These are phyloP conservation scores for Fusarium goolgardi DNA, from an alignment of 2,329 filamentous ascomycete genomes.

Conservation along the genomic window DNA sequence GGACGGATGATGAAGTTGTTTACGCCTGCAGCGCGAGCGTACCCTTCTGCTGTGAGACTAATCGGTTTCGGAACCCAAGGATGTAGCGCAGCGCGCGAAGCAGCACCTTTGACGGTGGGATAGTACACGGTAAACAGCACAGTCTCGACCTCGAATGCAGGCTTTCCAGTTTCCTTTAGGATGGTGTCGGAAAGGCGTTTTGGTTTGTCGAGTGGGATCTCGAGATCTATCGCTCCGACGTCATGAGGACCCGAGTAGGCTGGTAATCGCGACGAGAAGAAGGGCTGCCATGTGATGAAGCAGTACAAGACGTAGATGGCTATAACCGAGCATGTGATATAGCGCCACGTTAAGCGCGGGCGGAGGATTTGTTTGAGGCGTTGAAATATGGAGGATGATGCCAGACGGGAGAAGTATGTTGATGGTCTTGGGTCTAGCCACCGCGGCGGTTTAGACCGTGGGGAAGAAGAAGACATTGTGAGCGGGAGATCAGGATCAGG, in stretches of 20 bases:
- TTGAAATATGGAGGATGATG: slow-evolving; percentile 22
- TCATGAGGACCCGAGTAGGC: slow-evolving; percentile 57
- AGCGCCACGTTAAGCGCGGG: slow-evolving; percentile 52
- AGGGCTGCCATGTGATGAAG: slow-evolving; percentile 54
- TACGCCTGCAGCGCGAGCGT: slow-evolving; percentile 58
- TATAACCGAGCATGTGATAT: slow-evolving; percentile 47
- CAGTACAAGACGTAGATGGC: slow-evolving; percentile 55
- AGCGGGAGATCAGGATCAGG: slow-evolving; percentile 39
- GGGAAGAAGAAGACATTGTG: slow-evolving; percentile 15
- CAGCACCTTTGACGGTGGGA: slow-evolving; percentile 51
- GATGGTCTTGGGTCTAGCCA: slow-evolving; percentile 40
- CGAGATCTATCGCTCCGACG: slow-evolving; percentile 62
- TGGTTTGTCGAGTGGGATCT: slow-evolving; percentile 55
- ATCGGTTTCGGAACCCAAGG: slow-evolving; percentile 60
- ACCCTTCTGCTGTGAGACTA: slow-evolving; percentile 58
- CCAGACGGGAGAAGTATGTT: slow-evolving; percentile 21
- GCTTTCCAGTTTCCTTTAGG: slow-evolving; percentile 51
- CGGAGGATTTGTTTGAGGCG: slow-evolving; percentile 38
- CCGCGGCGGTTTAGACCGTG: slow-evolving; percentile 38
- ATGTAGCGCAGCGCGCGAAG: slow-evolving; percentile 50
- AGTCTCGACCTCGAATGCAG: slow-evolving; percentile 60
- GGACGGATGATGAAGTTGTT: slow-evolving; percentile 58
- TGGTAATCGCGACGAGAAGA: slow-evolving; percentile 59
- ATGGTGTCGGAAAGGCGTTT: slow-evolving; percentile 49
- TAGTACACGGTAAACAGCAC: slow-evolving; percentile 65